Percentiles rank a stretch among this genome's conserved stretches.
phyloP scores from a whole-genome alignment of 1,139 yeast species.

The Candida anutae region DNA sequence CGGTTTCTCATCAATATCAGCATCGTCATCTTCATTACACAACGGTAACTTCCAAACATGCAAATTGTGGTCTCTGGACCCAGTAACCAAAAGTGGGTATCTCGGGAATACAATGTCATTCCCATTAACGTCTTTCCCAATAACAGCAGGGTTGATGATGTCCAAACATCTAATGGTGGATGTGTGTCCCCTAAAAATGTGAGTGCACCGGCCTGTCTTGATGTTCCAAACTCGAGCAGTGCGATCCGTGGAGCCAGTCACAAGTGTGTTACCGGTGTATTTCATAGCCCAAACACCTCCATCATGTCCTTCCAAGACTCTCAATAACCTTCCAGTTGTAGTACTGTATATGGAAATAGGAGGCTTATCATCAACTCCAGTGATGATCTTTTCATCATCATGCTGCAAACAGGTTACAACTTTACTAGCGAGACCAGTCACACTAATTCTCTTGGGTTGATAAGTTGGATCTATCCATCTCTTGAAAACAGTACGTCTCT shows the following conservation, averaged over 20 bases:
- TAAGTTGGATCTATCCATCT: constrained; percentile 81
- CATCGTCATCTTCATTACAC: constrained; percentile 30
- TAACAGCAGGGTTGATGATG: constrained; percentile 59
- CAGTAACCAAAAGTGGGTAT: constrained; percentile 67
- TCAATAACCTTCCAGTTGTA: constrained; percentile 58
- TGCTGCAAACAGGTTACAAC: constrained; percentile 93
- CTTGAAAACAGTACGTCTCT: constrained; percentile 54
- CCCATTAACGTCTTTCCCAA: constrained; percentile 55
- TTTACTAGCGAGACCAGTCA: constrained; percentile 58
- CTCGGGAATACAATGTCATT: constrained; percentile 57
- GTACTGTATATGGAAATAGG: constrained; percentile 79
- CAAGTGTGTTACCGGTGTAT: constrained; percentile 64
- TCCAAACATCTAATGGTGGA: constrained; percentile 90
- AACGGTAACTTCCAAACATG: constrained; percentile 84
- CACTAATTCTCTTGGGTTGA: constrained; percentile 64
- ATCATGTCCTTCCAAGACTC: constrained; percentile 77
- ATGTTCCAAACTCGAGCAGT: constrained; percentile 58
- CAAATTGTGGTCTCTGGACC: constrained; percentile 84
- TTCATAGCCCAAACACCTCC: constrained; percentile 99
- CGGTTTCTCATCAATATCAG: constrained; percentile 26
- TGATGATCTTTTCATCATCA: constrained; percentile 83
- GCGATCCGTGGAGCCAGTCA: constrained; percentile 51
- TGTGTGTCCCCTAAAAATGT: constrained; percentile 74
- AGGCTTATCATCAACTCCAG: constrained; percentile 85
- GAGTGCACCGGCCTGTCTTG: constrained; percentile 48